Evolutionary conservation across 345 rosid genomes (phyloP), one percentile per base, ranked within the genome.

Genomic region (Eutrema japonicum): DNA sequence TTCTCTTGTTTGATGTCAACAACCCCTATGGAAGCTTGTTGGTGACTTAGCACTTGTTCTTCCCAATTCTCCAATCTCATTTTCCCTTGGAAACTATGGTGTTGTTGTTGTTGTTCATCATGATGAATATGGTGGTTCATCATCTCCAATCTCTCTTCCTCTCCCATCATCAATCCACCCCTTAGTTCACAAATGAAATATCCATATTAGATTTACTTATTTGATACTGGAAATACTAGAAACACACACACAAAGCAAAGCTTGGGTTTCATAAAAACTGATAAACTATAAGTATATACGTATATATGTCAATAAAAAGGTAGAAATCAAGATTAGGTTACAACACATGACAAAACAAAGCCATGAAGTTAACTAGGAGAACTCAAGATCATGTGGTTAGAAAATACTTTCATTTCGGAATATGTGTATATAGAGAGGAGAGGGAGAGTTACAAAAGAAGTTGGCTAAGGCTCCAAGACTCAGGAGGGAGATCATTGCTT

Each of bases 401-500:
- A 65, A 40, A 64, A 47, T 46, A 35, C 14, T 54, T 54, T 54
- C 65, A 60, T 56, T 55, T 56, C 33, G 37, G 42, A 68, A 56
- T 48, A 48, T 68, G 38, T 48, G 37, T 8, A 36, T 49, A 27
- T 51, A 10, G 57, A 53, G 63, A 51, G 36, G 49, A 63, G 36
- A 74, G 66, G 59, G 66, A 49, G 66, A 68, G 26, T 83, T 83
- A 89, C 97, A 86, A 48, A 65, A 86, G 89, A 33, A 92, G 92
- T 75, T 92, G 97, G 81, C 81, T 78, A 54, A 78, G 81, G 74
- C 93, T 89, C 93, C 93, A 85, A 7, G 97, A 86, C 71, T 89
- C 93, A 5, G 93, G 93, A 78, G 86, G 85, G 37, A 73, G 82
- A 67, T 89, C 96, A 42, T 84, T 88, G 75, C 79, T 80, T 64